A percentile compares a stretch with the other conserved stretches of the same genome.
phyloP scores from a whole-genome alignment of 1,139 yeast genomes.

The Candida frijolesensis region DNA sequence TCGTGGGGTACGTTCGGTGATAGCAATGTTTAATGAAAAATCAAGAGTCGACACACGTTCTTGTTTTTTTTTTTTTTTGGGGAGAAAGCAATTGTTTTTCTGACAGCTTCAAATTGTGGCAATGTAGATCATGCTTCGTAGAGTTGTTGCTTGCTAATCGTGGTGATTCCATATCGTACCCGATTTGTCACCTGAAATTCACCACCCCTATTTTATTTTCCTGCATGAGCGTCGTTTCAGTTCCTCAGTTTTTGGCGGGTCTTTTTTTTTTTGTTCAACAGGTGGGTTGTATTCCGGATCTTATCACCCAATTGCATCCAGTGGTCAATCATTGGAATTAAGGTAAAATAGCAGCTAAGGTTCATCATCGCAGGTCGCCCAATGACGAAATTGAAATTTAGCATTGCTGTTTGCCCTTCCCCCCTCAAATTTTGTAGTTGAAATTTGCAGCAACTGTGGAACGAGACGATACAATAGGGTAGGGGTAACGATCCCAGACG shows the following conservation, averaged over 20 bases:
- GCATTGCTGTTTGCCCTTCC: background rate
- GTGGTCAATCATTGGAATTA: background rate
- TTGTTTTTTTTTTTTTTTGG: too few relatives aligned
- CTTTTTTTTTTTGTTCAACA: background rate
- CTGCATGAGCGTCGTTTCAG: too few relatives aligned
- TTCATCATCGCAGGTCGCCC: too few relatives aligned
- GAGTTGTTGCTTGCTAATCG: too few relatives aligned
- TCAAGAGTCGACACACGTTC: too few relatives aligned
- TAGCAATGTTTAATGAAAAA: too few relatives aligned
- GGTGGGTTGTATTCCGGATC: background rate
- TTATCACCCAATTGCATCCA: background rate
- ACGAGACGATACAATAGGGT: background rate
- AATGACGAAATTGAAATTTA: background rate
- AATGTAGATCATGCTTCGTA: too few relatives aligned
- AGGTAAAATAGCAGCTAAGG: background rate
- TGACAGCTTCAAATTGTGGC: too few relatives aligned
- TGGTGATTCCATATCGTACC: too few relatives aligned
- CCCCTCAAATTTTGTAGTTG: background rate
- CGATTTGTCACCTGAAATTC: too few relatives aligned
- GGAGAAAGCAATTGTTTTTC: too few relatives aligned
- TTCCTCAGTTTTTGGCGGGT: background rate
- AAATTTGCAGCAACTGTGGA: constrained; percentile 4
- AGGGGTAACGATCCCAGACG: background rate
- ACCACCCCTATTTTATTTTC: background rate
- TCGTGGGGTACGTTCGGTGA: too few relatives aligned